Evolutionary conservation across 352 stramenopile genomes (phyloP).

Genomic region (Pythium sukuiense): DNA sequence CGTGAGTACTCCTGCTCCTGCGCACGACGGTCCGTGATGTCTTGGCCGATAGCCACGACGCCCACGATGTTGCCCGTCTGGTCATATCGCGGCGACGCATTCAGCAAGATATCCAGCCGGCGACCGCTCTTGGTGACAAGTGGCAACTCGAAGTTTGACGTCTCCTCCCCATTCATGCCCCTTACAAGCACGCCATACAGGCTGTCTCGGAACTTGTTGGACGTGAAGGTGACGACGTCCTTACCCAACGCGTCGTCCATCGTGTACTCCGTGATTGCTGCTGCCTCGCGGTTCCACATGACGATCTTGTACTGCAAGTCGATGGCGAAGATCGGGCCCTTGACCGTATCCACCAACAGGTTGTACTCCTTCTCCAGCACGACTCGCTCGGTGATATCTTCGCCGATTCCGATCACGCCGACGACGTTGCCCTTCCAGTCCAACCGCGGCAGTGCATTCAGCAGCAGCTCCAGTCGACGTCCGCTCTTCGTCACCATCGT

Average conservation of each 20-base stretch:
- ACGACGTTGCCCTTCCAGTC: constrained; percentile 62
- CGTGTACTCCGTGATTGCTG: constrained; percentile 86
- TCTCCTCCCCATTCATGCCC: constrained; percentile 62
- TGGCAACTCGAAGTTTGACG: constrained; percentile 85
- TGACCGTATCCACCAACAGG: constrained; percentile 79
- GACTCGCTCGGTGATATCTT: constrained; percentile 81
- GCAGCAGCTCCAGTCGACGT: constrained; percentile 68
- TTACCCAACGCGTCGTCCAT: constrained; percentile 86
- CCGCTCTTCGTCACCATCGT: constrained; percentile 79
- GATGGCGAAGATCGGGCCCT: constrained; percentile 81
- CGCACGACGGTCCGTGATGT: constrained; percentile 79
- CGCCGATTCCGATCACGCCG: constrained; percentile 78
- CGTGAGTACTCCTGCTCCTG: constrained; percentile 87
- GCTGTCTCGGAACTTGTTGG: constrained; percentile 54
- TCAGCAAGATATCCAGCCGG: constrained; percentile 78
- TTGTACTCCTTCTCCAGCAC: constrained; percentile 83
- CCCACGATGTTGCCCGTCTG: constrained; percentile 70
- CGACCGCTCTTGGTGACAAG: constrained; percentile 73
- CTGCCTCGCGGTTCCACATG: constrained; percentile 94
- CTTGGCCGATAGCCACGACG: constrained; percentile 77
- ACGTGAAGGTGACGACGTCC: constrained; percentile 70
- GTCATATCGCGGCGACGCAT: constrained; percentile 73
- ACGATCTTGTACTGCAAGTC: constrained; percentile 82
- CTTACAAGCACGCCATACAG: constrained; percentile 72
- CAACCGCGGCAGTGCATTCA: constrained; percentile 74